Percentiles rank a stretch among this genome's conserved stretches.
Evolutionary conservation across 2,329 filamentous ascomycete genomes (phyloP).

Genomic region (Botrytis fragariae): DNA sequence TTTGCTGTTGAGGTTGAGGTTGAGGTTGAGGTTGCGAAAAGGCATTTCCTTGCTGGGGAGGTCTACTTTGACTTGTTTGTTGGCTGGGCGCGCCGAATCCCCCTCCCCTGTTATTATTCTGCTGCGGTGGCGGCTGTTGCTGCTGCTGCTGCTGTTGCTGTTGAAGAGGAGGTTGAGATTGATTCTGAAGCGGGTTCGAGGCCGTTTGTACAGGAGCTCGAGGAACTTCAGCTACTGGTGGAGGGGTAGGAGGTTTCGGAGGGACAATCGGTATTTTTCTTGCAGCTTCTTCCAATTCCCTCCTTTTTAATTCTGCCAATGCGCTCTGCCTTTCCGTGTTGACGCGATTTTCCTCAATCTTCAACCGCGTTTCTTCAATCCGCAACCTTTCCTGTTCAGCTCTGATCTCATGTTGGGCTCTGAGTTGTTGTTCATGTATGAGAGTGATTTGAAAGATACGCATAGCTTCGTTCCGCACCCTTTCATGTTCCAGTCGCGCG

Average conservation of each 20-base stretch:
- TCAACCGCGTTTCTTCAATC: neutral
- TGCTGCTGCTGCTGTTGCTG: neutral
- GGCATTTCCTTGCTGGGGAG: constrained; percentile 8
- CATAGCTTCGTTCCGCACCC: constrained; percentile 54
- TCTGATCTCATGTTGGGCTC: constrained; percentile 19
- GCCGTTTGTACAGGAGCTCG: constrained; percentile 1
- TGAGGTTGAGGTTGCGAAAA: neutral
- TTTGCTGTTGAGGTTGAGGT: neutral
- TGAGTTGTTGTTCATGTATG: constrained; percentile 42
- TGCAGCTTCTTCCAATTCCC: constrained; percentile 43
- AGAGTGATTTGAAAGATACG: constrained; percentile 49
- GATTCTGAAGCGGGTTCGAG: neutral
- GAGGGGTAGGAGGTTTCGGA: constrained; percentile 29
- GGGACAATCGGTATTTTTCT: constrained; percentile 35
- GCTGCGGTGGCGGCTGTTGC: neutral
- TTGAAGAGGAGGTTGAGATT: neutral
- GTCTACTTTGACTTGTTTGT: neutral
- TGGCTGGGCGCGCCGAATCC: neutral
- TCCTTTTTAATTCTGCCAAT: constrained; percentile 50
- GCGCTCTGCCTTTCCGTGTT: constrained; percentile 45
- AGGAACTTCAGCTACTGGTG: constrained; percentile 14
- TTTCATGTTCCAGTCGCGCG: constrained; percentile 64
- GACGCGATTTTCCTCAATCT: constrained; percentile 31
- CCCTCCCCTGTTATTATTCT: neutral
- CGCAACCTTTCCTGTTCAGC: constrained; percentile 3